Evolutionary conservation across 345 rosid genomes (phyloP).

Genomic region (Mangifera indica): DNA sequence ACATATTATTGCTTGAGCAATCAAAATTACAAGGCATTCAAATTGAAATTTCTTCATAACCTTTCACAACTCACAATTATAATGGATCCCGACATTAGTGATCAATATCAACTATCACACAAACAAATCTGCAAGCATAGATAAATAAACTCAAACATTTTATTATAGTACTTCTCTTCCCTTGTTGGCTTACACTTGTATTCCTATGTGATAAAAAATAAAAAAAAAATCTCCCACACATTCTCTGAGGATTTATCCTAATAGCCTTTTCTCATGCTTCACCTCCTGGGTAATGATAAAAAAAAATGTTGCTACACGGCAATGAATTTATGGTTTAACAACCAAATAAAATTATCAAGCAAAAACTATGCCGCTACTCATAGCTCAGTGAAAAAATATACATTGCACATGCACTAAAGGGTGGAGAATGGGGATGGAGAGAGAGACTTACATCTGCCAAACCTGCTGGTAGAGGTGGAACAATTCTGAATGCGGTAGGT

Average conservation of each 20-base stretch:
- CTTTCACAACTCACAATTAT: not conserved
- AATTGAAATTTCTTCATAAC: constrained; percentile 1
- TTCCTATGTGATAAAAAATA: not conserved
- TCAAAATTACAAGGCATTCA: not conserved
- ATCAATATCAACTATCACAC: not conserved
- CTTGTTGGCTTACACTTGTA: not conserved
- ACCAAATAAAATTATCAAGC: not conserved
- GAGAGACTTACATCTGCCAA: constrained; percentile 65
- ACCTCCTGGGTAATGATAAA: not conserved
- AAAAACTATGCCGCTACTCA: not conserved
- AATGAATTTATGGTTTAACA: not conserved
- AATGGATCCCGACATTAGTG: not conserved
- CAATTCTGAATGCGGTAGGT: constrained; percentile 64
- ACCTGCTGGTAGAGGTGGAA: constrained; percentile 75
- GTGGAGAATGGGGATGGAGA: not conserved
- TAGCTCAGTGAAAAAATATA: not conserved
- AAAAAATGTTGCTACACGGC: not conserved
- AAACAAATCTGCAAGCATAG: not conserved
- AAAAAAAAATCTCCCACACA: not conserved
- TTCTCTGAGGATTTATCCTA: not conserved
- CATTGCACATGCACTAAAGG: not conserved
- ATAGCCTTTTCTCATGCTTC: constrained; percentile 10
- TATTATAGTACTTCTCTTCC: not conserved
- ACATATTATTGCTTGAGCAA: not conserved
- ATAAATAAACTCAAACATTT: not conserved